Evolutionary conservation across 208 protist genomes (phyloP), one percentile per base, ranked within the genome.

Genomic region (Leptomonas pyrrhocoris): DNA sequence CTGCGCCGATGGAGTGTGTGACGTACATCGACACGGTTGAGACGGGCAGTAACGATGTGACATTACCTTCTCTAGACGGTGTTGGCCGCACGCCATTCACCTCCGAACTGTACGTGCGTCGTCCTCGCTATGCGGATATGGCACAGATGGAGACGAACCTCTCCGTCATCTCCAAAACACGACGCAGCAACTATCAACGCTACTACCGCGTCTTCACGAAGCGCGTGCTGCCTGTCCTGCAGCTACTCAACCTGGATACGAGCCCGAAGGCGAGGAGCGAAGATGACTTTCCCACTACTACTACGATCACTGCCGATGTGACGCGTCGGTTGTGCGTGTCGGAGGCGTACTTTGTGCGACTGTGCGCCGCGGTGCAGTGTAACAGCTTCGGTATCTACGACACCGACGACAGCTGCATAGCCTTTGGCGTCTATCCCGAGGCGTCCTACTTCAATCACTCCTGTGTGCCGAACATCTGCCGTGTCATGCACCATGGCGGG

Each of bases 391-490:
- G 87, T 45, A 65, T 90, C 3, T 93, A 84, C 63, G 65, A 81
- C 62, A 28, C 69, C 0, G 53, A 81, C 11, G 84, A 73, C 43
- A 59, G 59, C 30, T 88, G 82, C 67, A 63, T 90, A 11, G 84
- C 73, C n/a, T 83, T 89, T 28, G 78, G 76, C 18, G 38, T 88
- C 11, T 88, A 85, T 57, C 87, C 87, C 11, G 81, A 81, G 51
- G 87, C 87, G 2, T 88, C 81, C 18, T 93, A 88, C 77, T 93
- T 93, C 57, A 93, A 93, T 65, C 87, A 93, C 73, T 90, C 84
- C 58, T 93, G 87, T 58, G 57, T 67, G 30, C 87, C 82, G 6
- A 93, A 93, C 53, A 25, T 90, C 53, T 93, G 87, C 58, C 87
- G 87, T 48, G 82, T 89, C 21, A 93, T 86, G 79, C 70, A 70